A percentile compares a stretch with the other conserved stretches of the same genome.
Conservation (phyloP, 371 early-diverging fungal genomes). For the Basidiobolus meristosporus region DNA sequence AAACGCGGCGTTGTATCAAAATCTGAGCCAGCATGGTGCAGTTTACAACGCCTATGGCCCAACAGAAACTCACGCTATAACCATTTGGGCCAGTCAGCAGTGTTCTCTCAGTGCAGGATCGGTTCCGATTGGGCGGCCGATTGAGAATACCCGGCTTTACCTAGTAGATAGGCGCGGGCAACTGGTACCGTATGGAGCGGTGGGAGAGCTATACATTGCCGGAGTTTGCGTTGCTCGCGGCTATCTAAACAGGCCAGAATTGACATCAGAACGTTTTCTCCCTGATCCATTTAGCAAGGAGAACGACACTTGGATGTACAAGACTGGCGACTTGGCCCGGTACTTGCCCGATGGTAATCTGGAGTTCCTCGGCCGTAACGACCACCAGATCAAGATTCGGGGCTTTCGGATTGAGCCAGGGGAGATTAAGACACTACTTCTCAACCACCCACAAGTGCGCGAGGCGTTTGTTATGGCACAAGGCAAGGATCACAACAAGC, state of each 20-base stretch:
- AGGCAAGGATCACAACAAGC: slow-evolving; percentile 1
- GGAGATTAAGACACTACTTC: slow-evolving; percentile 8
- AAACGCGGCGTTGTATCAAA: no score
- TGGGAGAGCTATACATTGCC: slow-evolving; percentile 11
- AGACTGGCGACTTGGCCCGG: background rate
- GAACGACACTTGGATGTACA: background rate
- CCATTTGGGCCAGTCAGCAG: background rate
- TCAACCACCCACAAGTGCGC: slow-evolving; percentile 2
- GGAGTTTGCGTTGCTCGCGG: background rate
- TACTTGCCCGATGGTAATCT: background rate
- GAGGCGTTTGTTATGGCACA: background rate
- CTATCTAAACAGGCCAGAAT: background rate
- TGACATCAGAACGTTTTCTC: background rate
- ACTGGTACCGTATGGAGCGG: slow-evolving; percentile 5
- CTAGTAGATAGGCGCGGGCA: background rate
- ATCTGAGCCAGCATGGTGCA: no score
- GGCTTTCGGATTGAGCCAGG: slow-evolving; percentile 19
- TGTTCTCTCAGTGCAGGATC: background rate
- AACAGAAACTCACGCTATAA: background rate
- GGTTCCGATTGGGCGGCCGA: background rate
- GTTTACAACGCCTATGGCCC: background rate
- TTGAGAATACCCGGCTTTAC: background rate
- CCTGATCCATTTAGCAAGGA: background rate
- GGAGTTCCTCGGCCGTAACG: background rate
- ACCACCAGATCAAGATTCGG: background rate